A percentile compares a stretch with the other conserved stretches of the same genome.
These are phyloP conservation scores for Stentor coeruleus DNA, from an alignment of 73 alveolate species.

Conservation along the genomic window DNA sequence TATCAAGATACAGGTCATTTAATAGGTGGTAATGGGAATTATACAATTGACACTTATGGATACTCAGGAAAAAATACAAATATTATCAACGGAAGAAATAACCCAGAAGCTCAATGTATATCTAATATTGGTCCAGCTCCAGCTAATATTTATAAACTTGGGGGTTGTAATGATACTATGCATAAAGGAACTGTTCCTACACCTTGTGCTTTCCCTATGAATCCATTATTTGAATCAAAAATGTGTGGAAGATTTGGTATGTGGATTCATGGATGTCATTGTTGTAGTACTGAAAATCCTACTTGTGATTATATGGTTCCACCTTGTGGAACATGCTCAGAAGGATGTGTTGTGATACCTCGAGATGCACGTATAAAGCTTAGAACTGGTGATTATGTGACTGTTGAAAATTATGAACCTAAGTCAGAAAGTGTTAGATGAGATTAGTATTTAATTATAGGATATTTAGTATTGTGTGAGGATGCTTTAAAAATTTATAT, in stretches of 20 bases:
- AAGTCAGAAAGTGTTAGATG: no score
- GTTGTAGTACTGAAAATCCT: constrained; percentile 18
- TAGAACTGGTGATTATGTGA: constrained; percentile 36
- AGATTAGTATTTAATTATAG: no score
- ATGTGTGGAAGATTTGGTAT: constrained; percentile 59
- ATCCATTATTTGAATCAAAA: constrained; percentile 22
- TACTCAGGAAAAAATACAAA: constrained; percentile 35
- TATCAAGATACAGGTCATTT: constrained; percentile 45
- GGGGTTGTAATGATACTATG: constrained; percentile 49
- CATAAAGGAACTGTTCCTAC: constrained; percentile 39
- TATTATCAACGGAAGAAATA: constrained; percentile 23
- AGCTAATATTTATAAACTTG: constrained; percentile 41
- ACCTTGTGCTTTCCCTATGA: constrained; percentile 50
- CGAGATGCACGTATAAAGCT: constrained; percentile 33
- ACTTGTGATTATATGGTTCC: constrained; percentile 46
- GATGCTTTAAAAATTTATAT: no score
- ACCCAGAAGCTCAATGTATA: constrained; percentile 46
- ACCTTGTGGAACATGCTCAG: constrained; percentile 56
- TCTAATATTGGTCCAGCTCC: constrained; percentile 56
- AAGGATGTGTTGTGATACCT: constrained; percentile 42
- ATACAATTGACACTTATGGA: constrained; percentile 42
- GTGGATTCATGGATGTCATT: constrained; percentile 51
- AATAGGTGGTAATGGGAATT: constrained; percentile 45
- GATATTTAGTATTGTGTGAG: no score
- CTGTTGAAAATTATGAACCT: constrained; percentile 43